phyloP scores from a whole-genome alignment of 2,329 filamentous ascomycete genomes.

The Cladorrhinum sp. region DNA sequence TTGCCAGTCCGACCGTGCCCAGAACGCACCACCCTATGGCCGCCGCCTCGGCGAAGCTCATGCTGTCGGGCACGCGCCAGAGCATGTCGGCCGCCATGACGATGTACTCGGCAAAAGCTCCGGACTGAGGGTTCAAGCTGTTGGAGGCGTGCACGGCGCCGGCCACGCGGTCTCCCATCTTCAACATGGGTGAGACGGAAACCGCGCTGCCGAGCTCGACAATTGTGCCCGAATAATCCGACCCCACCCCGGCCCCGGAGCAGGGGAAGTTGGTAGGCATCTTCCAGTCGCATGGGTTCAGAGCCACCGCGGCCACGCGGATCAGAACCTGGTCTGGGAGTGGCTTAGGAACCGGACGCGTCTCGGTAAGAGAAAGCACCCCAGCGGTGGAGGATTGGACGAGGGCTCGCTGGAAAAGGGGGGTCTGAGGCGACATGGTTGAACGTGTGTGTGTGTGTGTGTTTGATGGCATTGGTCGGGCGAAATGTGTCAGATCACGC shows the following conservation, averaged over 20 bases:
- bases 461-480: background rate
- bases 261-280: constrained; percentile 28
- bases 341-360: background rate
- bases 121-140: constrained; percentile 19
- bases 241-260: constrained; percentile 32
- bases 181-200: constrained; percentile 7
- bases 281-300: constrained; percentile 39
- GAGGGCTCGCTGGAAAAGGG: background rate
- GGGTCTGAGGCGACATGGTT: background rate
- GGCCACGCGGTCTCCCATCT: constrained; percentile 30
- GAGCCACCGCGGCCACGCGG: constrained; percentile 30
- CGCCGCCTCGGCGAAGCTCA: constrained; percentile 29
- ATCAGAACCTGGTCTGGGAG: constrained; percentile 21
- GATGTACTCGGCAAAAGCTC: constrained; percentile 33
- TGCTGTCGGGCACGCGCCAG: constrained; percentile 26
- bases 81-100: constrained; percentile 23
- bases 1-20: constrained; percentile 11
- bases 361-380: background rate
- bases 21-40: constrained; percentile 16
- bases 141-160: constrained; percentile 28
- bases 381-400: background rate
- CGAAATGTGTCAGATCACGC: background rate
- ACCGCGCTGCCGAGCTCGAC: constrained; percentile 25
- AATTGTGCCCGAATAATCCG: constrained; percentile 36
- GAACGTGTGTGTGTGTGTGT: background rate